Evolutionary conservation across 2,329 filamentous ascomycete genomes (phyloP), one percentile per base, ranked within the genome.

Genomic region (Peltaster fructicola): DNA sequence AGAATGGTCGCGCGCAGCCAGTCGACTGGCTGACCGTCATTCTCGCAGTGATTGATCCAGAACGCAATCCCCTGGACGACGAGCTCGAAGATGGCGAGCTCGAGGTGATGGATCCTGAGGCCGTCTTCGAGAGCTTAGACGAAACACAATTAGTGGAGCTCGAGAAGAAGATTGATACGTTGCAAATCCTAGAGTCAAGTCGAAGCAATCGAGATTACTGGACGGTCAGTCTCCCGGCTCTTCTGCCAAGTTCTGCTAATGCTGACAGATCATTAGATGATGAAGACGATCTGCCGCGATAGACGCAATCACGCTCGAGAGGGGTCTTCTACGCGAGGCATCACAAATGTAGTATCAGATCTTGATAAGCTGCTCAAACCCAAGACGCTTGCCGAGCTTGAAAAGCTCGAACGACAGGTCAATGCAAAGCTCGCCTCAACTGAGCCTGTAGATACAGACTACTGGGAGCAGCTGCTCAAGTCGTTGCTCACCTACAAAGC

Each of bases 1-100:
- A 82, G 39, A 84, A 90, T 51, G 77, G 78, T 7, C 71, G 90
- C 38, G 84, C 85, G 28, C 84, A 81, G 45, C 78, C 85, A 7
- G 85, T 95, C 43, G 88, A 98, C 55, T 84, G 79, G 62, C 66
- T 98, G 22, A 81, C 84, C 1, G 88, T 95, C 43, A 90, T 79
- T 32, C 57, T 98, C 34, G 73, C 81, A 37, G 79, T 85, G 34
- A 73, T 95, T 36, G 88, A 98, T 47, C 64, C 73, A 15, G 79
- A 84, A 23, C 73, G 76, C 40, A 74, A 90, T 45, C 56, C 62
- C 2, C 54, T 84, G 18, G 79, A 93, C 35, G 84, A 93, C 43
- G 82, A 92, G 38, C 69, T 81, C 32, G 59, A 68, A 2, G 77
- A 84, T 22, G 80, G 91, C 35, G 48, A 67, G 13, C 64, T 92